Conservation (phyloP, 2,329 filamentous ascomycete species). For the Lojkania enalia region DNA sequence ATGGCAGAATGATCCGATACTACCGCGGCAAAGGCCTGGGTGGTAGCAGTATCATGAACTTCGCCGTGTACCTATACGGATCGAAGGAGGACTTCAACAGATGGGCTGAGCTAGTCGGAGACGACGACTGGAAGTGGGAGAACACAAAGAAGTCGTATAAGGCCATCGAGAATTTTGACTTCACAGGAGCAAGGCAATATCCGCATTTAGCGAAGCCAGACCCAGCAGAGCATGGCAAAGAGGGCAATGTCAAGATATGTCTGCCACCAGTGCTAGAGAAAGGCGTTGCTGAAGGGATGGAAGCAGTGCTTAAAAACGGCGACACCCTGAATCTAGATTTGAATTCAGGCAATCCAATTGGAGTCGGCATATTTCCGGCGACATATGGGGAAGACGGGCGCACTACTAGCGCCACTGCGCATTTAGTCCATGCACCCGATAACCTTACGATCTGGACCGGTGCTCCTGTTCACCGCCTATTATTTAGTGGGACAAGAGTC, state of each 20-base stretch:
- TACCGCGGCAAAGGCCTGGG: constrained; percentile 56
- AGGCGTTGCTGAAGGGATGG: constrained; percentile 57
- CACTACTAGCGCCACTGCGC: constrained; percentile 38
- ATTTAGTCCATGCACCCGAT: constrained; percentile 46
- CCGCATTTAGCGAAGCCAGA: constrained; percentile 54
- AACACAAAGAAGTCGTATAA: constrained; percentile 56
- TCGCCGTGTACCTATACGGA: constrained; percentile 50
- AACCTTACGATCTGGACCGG: constrained; percentile 60
- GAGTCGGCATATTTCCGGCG: constrained; percentile 31
- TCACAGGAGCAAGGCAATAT: constrained; percentile 31
- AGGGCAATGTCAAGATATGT: constrained; percentile 28
- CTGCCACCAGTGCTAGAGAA: constrained; percentile 60
- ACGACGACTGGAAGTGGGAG: constrained; percentile 61
- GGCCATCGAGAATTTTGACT: constrained; percentile 59
- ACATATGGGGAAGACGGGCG: constrained; percentile 46
- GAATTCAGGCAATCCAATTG: constrained; percentile 43
- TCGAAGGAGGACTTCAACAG: constrained; percentile 64
- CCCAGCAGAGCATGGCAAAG: constrained; percentile 52
- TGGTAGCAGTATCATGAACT: constrained; percentile 53
- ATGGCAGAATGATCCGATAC: constrained; percentile 47
- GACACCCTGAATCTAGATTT: constrained; percentile 61
- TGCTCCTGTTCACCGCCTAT: constrained; percentile 47
- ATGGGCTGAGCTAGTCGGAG: constrained; percentile 60
- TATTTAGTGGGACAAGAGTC: constrained; percentile 33
- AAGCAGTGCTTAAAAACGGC: constrained; percentile 60